phyloP scores from a whole-genome alignment of 495 filamentous ascomycete genomes.

The Penicillium parvum region DNA sequence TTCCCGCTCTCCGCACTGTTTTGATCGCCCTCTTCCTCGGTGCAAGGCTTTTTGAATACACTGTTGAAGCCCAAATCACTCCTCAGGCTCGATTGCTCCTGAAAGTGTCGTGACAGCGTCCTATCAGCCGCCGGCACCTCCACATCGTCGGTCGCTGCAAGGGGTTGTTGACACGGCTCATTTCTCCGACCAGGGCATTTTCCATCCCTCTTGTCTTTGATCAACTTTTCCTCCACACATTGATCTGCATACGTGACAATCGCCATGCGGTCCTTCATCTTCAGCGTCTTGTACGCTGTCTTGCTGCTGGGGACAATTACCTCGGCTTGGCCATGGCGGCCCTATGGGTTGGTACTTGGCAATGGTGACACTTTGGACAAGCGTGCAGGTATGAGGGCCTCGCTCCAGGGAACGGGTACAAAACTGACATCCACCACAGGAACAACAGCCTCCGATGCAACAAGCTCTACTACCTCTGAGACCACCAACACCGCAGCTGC shows the following conservation, averaged over 20 bases:
- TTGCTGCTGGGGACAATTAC: conserved; percentile 44
- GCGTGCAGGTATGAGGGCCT: conserved; percentile 27
- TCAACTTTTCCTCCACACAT: neutral
- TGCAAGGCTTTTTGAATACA: neutral
- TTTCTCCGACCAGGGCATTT: conserved; percentile 12
- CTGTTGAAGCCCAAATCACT: neutral
- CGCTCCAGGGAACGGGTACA: neutral
- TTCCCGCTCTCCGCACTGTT: conserved; percentile 8
- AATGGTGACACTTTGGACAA: conserved; percentile 29
- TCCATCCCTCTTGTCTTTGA: neutral
- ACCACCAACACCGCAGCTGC: conserved; percentile 18
- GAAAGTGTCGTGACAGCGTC: no score
- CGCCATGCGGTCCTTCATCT: conserved; percentile 35
- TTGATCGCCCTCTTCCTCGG: conserved; percentile 7
- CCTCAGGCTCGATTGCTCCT: neutral
- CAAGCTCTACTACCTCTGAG: conserved; percentile 12
- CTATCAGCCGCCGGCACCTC: conserved; percentile 1
- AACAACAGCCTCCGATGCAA: conserved; percentile 5
- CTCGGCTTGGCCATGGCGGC: conserved; percentile 49
- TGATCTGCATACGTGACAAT: conserved; percentile 1
- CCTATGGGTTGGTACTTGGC: conserved; percentile 23
- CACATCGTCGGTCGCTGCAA: conserved; percentile 13
- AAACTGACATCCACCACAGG: neutral
- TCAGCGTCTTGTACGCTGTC: conserved; percentile 34
- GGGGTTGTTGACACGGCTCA: conserved; percentile 19